Percentiles rank a stretch among this genome's conserved stretches.
phyloP scores from a whole-genome alignment of 352 stramenopile genomes.

The Ophiocytium majus region DNA sequence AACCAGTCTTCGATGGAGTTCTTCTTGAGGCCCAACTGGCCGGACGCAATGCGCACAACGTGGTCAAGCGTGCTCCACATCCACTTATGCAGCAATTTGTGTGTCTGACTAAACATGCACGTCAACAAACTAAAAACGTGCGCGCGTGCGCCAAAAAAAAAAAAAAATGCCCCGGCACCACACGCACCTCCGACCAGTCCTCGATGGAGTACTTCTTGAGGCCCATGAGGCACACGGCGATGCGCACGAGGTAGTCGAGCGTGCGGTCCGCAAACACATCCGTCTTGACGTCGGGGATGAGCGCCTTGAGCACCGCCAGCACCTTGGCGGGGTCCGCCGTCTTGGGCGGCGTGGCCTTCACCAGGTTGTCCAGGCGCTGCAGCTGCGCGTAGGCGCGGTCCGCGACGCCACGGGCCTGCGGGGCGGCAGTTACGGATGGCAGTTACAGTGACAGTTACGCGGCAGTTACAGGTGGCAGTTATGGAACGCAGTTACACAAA shows the following conservation, averaged over 20 bases:
- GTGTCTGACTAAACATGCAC: no score
- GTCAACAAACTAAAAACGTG: no score
- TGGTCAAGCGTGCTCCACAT: slow-evolving; percentile 85
- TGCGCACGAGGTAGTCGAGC: slow-evolving; percentile 67
- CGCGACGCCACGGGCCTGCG: slow-evolving; percentile 93
- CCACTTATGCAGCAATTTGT: no score
- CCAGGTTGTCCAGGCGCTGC: slow-evolving; percentile 72
- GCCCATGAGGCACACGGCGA: slow-evolving; percentile 50
- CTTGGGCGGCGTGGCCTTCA: slow-evolving; percentile 60
- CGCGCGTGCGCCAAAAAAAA: no score
- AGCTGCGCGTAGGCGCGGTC: slow-evolving; percentile 71
- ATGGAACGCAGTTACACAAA: no score
- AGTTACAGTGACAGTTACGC: no score
- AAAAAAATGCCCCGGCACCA: no score
- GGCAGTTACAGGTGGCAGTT: no score
- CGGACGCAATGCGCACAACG: slow-evolving; percentile 40
- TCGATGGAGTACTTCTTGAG: slow-evolving; percentile 40
- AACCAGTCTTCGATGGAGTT: slow-evolving; percentile 43
- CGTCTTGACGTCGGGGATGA: slow-evolving; percentile 51
- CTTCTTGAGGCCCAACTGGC: slow-evolving; percentile 50
- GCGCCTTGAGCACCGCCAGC: slow-evolving; percentile 5
- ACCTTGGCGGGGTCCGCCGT: slow-evolving; percentile 38
- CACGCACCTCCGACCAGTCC: slow-evolving; percentile 43
- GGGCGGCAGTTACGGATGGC: no score
- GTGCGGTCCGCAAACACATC: slow-evolving; percentile 88